phyloP scores from a whole-genome alignment of 768 basidiomycete genomes.

The Rhodotorula babjevae region DNA sequence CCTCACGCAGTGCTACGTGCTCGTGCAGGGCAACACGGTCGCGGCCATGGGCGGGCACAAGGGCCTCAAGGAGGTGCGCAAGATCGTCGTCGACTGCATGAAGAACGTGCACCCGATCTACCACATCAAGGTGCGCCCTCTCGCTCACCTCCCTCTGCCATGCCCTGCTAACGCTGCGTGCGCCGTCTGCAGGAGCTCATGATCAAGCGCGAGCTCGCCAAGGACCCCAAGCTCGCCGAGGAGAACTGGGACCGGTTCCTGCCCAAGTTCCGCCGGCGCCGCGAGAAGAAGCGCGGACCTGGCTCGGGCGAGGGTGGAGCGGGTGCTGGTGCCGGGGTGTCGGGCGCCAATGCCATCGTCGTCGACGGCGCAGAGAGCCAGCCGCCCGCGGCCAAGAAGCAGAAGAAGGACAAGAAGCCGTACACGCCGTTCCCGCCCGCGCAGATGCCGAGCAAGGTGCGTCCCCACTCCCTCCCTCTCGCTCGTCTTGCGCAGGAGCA shows the following conservation, averaged over 20 bases:
- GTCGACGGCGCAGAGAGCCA: slow-evolving; percentile 49
- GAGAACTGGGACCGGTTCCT: slow-evolving; percentile 98
- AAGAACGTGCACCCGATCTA: slow-evolving; percentile 99
- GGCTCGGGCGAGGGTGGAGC: not conserved
- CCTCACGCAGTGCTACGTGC: slow-evolving; percentile 89
- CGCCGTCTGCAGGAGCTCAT: slow-evolving; percentile 98
- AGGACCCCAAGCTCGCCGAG: slow-evolving; percentile 88
- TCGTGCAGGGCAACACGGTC: slow-evolving; percentile 97
- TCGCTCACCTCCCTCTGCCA: not conserved
- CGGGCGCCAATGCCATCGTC: slow-evolving; percentile 56
- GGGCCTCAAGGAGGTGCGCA: slow-evolving; percentile 86
- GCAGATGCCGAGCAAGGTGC: slow-evolving; percentile 83
- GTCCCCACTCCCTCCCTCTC: slow-evolving; percentile 12
- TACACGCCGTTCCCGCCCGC: slow-evolving; percentile 90
- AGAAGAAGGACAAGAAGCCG: slow-evolving; percentile 77
- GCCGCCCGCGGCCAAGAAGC: slow-evolving; percentile 83
- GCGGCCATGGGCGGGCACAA: slow-evolving; percentile 97
- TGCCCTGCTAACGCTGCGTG: too few species aligned
- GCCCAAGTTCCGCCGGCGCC: slow-evolving; percentile 87
- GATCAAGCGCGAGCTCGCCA: slow-evolving; percentile 94
- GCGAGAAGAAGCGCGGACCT: slow-evolving; percentile 75
- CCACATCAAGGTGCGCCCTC: slow-evolving; percentile 73
- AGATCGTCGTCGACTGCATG: slow-evolving; percentile 99
- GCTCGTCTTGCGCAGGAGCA: too few species aligned
- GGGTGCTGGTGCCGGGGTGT: slow-evolving; percentile 10